Base-by-base conservation (phyloP, 2,329 filamentous ascomycete genomes). In the Monosporascus sp. region DNA sequence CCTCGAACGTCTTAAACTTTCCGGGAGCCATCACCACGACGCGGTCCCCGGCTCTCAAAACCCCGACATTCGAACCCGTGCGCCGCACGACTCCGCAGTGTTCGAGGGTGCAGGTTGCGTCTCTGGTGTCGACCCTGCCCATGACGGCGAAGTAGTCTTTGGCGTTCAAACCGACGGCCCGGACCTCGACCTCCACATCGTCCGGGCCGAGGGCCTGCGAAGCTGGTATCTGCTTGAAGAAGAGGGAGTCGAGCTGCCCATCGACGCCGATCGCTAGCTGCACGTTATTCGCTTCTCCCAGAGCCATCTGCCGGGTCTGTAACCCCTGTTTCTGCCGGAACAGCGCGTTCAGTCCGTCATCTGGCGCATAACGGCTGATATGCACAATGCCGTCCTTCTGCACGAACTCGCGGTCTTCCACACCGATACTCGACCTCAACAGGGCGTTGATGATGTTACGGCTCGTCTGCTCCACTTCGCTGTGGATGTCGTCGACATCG, bases 101-200 rank as follows among this genome's bases (percentile, higher is more conserved):
- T 22, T 59, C 57, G 11, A 48, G 37, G 22, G 51, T 45, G 37
- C 54, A 55, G 11, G 55, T 53, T 24, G 40, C 55, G 41, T 55
- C 24, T 17, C n/a, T 31, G 7, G 55, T 59, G 2, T 59, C 55
- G 31, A 57, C 53, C 19, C 48, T 38, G 4, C 51, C 53, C 14
- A 38, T 51, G 14, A 59, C 43, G 7, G 54, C 57, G 27, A 54
- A 59, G 31, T 51, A 54, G 51, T 59, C 57, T 37, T 59, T 60
- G 3, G 55, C 50, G 37, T 59, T 55, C 11, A 56, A 19, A 11
- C 45, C 53, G 3, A 54, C 52, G 8, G 54, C 50, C 5, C 27
- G 37, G 14, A 60, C 58, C 14, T 49, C 43, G 37, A 60, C 52
- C 7, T 53, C 48, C 11, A 60, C 35, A 2, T 56, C 6, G 11